phyloP scores from a whole-genome alignment of 2,329 filamentous ascomycete species.

The Tolypocladium capitatum region DNA sequence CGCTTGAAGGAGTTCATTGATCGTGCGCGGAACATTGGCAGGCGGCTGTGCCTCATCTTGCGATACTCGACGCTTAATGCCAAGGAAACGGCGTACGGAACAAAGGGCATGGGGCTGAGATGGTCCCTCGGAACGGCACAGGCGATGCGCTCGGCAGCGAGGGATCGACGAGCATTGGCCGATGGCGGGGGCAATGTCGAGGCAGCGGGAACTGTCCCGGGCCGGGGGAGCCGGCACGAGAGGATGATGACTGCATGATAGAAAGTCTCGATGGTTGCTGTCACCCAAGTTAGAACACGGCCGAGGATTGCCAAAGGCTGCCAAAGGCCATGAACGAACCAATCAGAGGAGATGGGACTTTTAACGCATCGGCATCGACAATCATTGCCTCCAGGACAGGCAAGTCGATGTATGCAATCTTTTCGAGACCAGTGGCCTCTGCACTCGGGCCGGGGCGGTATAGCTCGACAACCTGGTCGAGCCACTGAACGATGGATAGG shows the following conservation, averaged over 20 bases:
- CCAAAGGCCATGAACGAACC: constrained; percentile 20
- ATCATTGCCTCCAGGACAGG: constrained; percentile 46
- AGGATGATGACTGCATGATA: constrained; percentile 53
- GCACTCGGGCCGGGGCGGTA: constrained; percentile 41
- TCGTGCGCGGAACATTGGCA: constrained; percentile 45
- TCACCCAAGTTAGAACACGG: not conserved
- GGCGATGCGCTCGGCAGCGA: constrained; percentile 44
- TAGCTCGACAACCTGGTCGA: constrained; percentile 46
- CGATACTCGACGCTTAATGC: constrained; percentile 49
- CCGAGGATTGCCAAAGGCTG: not conserved
- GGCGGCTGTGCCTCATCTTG: constrained; percentile 48
- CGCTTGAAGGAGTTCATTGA: constrained; percentile 40
- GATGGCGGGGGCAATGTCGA: constrained; percentile 31
- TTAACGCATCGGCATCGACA: constrained; percentile 37
- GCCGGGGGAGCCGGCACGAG: constrained; percentile 40
- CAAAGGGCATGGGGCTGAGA: constrained; percentile 40
- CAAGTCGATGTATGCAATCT: constrained; percentile 35
- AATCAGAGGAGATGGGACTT: constrained; percentile 33
- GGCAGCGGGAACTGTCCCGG: constrained; percentile 23
- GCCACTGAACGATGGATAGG: constrained; percentile 37
- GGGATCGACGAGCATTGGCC: constrained; percentile 42
- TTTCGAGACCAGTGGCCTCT: constrained; percentile 25
- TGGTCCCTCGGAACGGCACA: constrained; percentile 39
- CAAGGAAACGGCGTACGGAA: constrained; percentile 48
- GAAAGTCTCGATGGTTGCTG: constrained; percentile 47